Percentiles rank a stretch among this genome's conserved stretches.
phyloP scores from a whole-genome alignment of 108 stramenopile species.

The Cylindrotheca fusiformis region DNA sequence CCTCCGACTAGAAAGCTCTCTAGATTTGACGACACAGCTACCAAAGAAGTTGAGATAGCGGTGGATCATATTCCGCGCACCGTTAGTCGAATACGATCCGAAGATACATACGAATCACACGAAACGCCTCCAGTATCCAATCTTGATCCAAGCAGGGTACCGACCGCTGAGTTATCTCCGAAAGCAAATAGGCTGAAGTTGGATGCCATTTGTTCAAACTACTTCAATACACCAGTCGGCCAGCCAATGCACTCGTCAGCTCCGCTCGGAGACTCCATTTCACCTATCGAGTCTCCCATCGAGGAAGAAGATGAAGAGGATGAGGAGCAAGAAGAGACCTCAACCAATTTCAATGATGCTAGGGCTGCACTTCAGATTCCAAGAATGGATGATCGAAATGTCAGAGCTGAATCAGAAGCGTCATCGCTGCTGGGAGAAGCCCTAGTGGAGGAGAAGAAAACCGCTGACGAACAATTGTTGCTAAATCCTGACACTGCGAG shows the following conservation, averaged over 20 bases:
- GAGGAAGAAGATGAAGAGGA: slow-evolving; percentile 8
- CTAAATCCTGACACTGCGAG: slow-evolving; percentile 3
- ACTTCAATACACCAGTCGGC: slow-evolving; percentile 12
- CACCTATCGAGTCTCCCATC: slow-evolving; percentile 7
- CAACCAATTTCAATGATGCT: not conserved
- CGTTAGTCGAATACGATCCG: not conserved
- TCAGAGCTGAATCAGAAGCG: not conserved
- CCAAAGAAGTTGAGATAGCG: too few relatives aligned
- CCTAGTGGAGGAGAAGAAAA: not conserved
- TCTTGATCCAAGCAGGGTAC: not conserved
- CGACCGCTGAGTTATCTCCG: not conserved
- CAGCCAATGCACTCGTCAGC: slow-evolving; percentile 1
- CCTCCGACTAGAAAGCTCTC: too few relatives aligned
- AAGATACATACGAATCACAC: slow-evolving; percentile 14
- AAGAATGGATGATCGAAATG: not conserved
- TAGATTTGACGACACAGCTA: too few relatives aligned
- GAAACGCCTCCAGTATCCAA: slow-evolving; percentile 10
- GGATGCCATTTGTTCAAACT: slow-evolving; percentile 13
- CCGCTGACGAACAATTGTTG: not conserved
- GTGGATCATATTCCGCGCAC: not conserved
- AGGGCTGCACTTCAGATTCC: not conserved
- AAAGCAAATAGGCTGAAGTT: not conserved
- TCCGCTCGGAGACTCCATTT: slow-evolving; percentile 10
- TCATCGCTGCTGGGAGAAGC: slow-evolving; percentile 2
- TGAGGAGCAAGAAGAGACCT: not conserved